A percentile compares a stretch with the other conserved stretches of the same genome.
Evolutionary conservation across 192 early-diverging fungal species (phyloP).

Genomic region (Allomyces javanicus): DNA sequence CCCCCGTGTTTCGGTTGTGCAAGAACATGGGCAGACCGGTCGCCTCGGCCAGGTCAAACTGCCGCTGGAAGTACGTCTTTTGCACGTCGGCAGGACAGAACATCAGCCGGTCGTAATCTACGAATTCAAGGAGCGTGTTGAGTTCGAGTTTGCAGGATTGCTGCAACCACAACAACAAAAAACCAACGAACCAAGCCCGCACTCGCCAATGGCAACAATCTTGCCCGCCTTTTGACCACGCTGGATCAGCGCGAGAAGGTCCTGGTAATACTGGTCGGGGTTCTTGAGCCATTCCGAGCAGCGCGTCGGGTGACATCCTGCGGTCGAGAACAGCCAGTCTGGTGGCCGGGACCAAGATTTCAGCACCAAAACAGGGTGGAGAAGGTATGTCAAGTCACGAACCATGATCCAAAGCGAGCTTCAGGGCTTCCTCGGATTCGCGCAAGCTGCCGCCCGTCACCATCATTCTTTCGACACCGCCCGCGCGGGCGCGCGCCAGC

Average conservation of each 20-base stretch:
- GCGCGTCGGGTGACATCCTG: constrained; percentile 71
- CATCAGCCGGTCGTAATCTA: constrained; percentile 79
- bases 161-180: neutral
- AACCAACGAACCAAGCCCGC: constrained; percentile 42
- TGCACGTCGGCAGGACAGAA: constrained; percentile 63
- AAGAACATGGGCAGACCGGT: constrained; percentile 77
- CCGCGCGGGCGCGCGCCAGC: constrained; percentile 37
- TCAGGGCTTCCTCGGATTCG: constrained; percentile 40
- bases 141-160: neutral
- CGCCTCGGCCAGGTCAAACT: constrained; percentile 55
- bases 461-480: constrained; percentile 57
- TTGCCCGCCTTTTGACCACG: constrained; percentile 18
- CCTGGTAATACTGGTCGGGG: constrained; percentile 37
- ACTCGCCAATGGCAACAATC: constrained; percentile 86
- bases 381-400: neutral
- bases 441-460: constrained; percentile 50
- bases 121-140: neutral
- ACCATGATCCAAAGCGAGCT: constrained; percentile 30
- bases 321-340: constrained; percentile 45
- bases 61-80: constrained; percentile 50
- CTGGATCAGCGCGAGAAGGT: constrained; percentile 20
- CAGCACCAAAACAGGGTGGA: neutral
- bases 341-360: neutral
- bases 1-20: constrained; percentile 67
- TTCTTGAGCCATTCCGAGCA: constrained; percentile 45